Evolutionary conservation across 768 basidiomycete species (phyloP).

Genomic region (Boletus subparvulus): DNA sequence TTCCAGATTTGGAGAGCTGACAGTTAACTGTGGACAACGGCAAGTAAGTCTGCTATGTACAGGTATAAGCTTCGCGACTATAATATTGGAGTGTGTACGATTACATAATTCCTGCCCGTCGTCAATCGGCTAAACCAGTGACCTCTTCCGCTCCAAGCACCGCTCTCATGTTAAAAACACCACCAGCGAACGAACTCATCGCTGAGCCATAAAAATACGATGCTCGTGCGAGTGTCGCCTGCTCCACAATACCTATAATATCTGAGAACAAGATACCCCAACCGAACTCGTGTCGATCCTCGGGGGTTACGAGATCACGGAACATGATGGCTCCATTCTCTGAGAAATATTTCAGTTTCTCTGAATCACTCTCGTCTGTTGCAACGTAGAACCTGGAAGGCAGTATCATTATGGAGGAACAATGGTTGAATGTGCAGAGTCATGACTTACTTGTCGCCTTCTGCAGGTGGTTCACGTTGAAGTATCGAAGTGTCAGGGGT

Average conservation of each 20-base stretch:
- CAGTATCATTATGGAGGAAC: background rate
- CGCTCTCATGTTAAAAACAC: conserved; percentile 39
- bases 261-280: conserved; percentile 44
- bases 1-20: background rate
- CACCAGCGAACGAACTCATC: conserved; percentile 41
- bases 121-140: conserved; percentile 37
- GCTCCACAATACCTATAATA: conserved; percentile 41
- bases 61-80: conserved; percentile 1
- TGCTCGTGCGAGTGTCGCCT: conserved; percentile 35
- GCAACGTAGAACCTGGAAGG: conserved; percentile 31
- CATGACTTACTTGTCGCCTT: conserved; percentile 17
- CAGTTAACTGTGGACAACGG: background rate
- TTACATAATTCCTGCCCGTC: background rate
- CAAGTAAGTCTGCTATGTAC: conserved; percentile 13
- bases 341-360: conserved; percentile 30
- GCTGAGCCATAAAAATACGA: conserved; percentile 41
- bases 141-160: conserved; percentile 34
- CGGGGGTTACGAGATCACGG: conserved; percentile 38
- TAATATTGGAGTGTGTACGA: conserved; percentile 2
- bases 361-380: conserved; percentile 39
- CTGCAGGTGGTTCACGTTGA: conserved; percentile 16
- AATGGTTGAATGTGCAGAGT: background rate
- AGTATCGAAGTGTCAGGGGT: conserved; percentile 9
- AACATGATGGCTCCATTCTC: conserved; percentile 38
- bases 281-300: conserved; percentile 38